Percentiles rank a stretch among this genome's conserved stretches.
Evolutionary conservation across 129 eudicot species (phyloP).

Genomic region (Saposhnikovia divaricata): DNA sequence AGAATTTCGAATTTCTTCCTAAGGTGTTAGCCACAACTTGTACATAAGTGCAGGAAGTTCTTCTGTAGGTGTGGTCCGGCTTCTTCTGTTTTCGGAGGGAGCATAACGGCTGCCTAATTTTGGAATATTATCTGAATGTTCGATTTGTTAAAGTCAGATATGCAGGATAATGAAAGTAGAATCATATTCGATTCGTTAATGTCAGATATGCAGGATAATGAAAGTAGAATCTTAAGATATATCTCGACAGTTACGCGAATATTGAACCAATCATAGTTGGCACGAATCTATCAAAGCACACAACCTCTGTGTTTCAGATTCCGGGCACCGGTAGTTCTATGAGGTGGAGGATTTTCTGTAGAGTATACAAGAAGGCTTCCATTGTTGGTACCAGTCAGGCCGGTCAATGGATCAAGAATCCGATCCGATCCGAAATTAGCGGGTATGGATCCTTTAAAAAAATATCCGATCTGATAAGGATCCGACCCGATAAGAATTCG

Average conservation of each 20-base stretch:
- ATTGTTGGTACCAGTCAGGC: slow-evolving; percentile 91
- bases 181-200: not conserved
- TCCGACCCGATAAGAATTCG: no score
- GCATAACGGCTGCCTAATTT: no score
- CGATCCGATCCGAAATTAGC: no score
- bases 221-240: no score
- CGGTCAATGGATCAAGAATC: no score
- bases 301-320: slow-evolving; percentile 36
- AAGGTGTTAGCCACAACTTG: no score
- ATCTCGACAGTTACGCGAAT: not conserved
- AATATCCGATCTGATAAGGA: no score
- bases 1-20: no score
- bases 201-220: not conserved
- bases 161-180: not conserved
- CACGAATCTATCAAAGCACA: slow-evolving; percentile 17
- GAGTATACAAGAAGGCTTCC: slow-evolving; percentile 86
- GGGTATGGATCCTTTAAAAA: no score
- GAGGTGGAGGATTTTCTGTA: slow-evolving; percentile 68
- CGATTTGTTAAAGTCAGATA: not conserved
- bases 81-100: not conserved
- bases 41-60: no score
- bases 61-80: no score
- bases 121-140: not conserved
- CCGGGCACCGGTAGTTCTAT: slow-evolving; percentile 28
- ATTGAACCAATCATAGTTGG: not conserved